Percentiles rank a stretch among this genome's conserved stretches.
These are phyloP conservation scores for Beauveria medogensis DNA, from an alignment of 2,329 filamentous ascomycete species.

Conservation along the genomic window DNA sequence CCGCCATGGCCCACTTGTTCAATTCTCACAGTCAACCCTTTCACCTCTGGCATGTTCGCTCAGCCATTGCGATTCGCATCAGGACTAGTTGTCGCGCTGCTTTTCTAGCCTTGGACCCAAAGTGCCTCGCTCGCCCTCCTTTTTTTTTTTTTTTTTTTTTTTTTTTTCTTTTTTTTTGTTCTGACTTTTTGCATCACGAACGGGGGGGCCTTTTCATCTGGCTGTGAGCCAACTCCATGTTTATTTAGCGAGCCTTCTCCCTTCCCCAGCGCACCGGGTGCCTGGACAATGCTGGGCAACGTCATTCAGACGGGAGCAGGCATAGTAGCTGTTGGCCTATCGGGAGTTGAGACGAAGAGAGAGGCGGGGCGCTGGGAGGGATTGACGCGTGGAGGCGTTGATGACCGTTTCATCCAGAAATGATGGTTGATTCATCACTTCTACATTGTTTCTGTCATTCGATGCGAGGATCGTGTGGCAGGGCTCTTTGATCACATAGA, in stretches of 20 bases:
- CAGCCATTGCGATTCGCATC: not conserved
- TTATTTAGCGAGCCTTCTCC: too few relatives aligned
- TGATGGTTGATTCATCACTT: not conserved
- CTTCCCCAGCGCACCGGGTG: too few relatives aligned
- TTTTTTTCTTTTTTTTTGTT: not conserved
- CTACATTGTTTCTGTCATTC: not conserved
- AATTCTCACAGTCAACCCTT: not conserved
- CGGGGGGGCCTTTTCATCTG: not conserved
- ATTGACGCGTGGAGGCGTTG: not conserved
- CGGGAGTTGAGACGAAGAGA: too few relatives aligned
- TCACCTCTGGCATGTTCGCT: not conserved
- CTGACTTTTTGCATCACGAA: not conserved
- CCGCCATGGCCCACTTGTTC: too few relatives aligned
- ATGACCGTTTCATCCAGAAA: not conserved
- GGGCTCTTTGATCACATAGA: not conserved
- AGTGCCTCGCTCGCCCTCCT: not conserved
- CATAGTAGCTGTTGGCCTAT: too few relatives aligned
- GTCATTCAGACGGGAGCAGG: not conserved
- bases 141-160: not conserved
- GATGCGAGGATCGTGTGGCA: not conserved
- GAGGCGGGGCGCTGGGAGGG: not conserved
- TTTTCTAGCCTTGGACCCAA: not conserved
- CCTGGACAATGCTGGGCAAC: not conserved
- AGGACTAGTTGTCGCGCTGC: slow-evolving; percentile 1
- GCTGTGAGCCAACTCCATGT: not conserved